Percentiles rank a stretch among this genome's conserved stretches.
These are phyloP conservation scores for Domatiomyces globalis DNA, from an alignment of 2,329 filamentous ascomycete genomes.

Conservation along the genomic window DNA sequence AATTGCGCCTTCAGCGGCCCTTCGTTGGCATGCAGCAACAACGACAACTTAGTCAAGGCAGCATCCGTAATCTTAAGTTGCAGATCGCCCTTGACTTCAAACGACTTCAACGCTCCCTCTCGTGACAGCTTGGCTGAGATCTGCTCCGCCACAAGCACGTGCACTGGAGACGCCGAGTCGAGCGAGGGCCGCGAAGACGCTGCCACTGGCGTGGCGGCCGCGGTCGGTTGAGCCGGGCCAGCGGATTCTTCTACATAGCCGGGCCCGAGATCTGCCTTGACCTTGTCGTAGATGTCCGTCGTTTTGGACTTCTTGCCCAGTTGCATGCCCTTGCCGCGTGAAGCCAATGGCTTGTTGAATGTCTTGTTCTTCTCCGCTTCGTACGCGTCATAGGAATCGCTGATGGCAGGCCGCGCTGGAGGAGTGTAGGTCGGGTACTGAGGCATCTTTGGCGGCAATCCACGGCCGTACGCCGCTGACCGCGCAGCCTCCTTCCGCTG, in stretches of 20 bases:
- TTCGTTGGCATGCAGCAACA: conserved; percentile 60
- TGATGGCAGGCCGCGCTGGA: conserved; percentile 55
- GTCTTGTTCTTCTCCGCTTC: conserved; percentile 95
- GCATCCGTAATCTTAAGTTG: conserved; percentile 81
- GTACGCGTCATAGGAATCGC: conserved; percentile 83
- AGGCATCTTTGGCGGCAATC: conserved; percentile 55
- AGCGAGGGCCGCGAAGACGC: conserved; percentile 43
- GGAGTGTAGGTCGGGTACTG: conserved; percentile 82
- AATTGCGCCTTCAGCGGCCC: conserved; percentile 57
- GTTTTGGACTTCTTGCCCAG: conserved; percentile 97
- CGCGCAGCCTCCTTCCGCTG: conserved; percentile 92
- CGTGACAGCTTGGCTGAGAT: conserved; percentile 79
- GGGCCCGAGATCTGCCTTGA: conserved; percentile 78
- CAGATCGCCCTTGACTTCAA: conserved; percentile 83
- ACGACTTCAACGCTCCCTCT: conserved; percentile 72
- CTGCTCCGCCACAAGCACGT: conserved; percentile 76
- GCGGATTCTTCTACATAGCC: conserved; percentile 31
- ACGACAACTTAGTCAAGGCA: conserved; percentile 79
- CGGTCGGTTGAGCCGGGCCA: conserved; percentile 35
- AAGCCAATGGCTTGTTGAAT: conserved; percentile 52
- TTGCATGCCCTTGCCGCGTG: conserved; percentile 89
- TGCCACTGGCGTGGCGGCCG: conserved; percentile 35
- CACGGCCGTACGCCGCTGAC: conserved; percentile 42
- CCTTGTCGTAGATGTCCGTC: conserved; percentile 92
- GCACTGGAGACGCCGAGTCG: conserved; percentile 68